Conservation (phyloP, 768 basidiomycete species). For the Termitomyces sp. region DNA sequence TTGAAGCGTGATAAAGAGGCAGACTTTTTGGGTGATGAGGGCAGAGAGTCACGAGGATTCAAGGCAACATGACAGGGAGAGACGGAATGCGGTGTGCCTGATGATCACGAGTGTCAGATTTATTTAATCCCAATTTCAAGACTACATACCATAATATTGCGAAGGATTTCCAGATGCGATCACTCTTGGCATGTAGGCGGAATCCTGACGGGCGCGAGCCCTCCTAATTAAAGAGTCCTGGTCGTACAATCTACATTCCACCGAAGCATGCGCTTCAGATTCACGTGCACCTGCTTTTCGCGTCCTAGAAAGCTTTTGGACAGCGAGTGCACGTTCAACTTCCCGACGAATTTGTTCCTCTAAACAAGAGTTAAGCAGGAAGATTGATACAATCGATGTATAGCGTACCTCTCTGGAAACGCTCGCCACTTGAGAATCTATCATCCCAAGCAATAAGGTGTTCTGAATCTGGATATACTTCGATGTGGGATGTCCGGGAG, state of each 20-base stretch:
- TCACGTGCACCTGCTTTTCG: neutral
- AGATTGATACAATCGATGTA: neutral
- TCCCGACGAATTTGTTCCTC: constrained; percentile 9
- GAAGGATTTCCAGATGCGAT: neutral
- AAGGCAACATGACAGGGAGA: neutral
- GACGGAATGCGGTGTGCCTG: neutral
- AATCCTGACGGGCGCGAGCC: neutral
- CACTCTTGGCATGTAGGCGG: neutral
- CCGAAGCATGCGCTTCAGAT: neutral
- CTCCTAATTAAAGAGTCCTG: neutral
- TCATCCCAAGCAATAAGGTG: constrained; percentile 6
- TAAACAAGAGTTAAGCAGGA: neutral
- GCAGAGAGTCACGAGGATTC: neutral
- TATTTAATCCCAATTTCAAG: no score
- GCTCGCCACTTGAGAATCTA: neutral
- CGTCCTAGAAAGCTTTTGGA: constrained; percentile 4
- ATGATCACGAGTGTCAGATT: neutral
- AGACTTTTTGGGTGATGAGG: neutral
- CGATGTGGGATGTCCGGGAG: neutral
- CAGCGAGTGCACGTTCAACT: constrained; percentile 3
- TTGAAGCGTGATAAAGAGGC: neutral
- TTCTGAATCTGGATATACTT: constrained; percentile 1
- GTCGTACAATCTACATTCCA: neutral
- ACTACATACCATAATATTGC: neutral
- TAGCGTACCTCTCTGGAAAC: constrained; percentile 1